Base-by-base conservation (phyloP, 2,329 filamentous ascomycete genomes). In the Ambrosiella xylebori region DNA sequence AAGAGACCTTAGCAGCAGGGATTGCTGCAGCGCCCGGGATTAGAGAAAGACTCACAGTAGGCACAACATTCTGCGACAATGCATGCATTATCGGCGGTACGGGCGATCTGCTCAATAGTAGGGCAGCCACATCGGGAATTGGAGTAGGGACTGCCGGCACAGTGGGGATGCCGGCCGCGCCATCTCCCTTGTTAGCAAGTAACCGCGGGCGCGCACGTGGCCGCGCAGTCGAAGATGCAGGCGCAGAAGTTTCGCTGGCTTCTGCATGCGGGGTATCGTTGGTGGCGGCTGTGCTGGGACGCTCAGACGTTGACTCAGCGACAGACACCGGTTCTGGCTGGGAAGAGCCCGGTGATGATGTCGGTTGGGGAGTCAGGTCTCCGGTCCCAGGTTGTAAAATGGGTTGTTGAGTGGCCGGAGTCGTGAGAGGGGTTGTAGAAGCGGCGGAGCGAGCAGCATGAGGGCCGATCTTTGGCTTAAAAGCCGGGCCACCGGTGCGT, bases 401-500 rank as follows among this genome's bases (percentile, higher is more conserved):
- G 8, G 7, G 37, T 8, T 15, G 41, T 40, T 40, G 17, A 17
- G 39, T 56, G 19, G 27, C 39, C 17, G 47, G 56, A 19, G 36
- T 17, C 17, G 35, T 51, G n/a, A 50, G 45, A 50, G 61, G 35
- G 38, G 58, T 17, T 1, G 61, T 19, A 38, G 61, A n/a, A 47
- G 45, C 57, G 58, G 72, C 70, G 62, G 73, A 72, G 61, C 68
- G 66, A 59, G 75, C 71, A 60, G 76, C 74, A 65, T 82, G 78
- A 63, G 75, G 73, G 39, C 71, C 79, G 63, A 79, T 78, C 71
- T 85, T 88, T 50, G 84, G 84, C 67, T 85, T 85, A 71, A 88
- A 87, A 71, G 74, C 74, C 59, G 75, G 71, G 64, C 75, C 74
- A 51, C 35, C 55, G 65, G 73, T 75, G 64, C 76, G 73, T 70